Evolutionary conservation across 2,329 filamentous ascomycete genomes (phyloP), one percentile per base, ranked within the genome.

Genomic region (Calonectria pauciramosa): DNA sequence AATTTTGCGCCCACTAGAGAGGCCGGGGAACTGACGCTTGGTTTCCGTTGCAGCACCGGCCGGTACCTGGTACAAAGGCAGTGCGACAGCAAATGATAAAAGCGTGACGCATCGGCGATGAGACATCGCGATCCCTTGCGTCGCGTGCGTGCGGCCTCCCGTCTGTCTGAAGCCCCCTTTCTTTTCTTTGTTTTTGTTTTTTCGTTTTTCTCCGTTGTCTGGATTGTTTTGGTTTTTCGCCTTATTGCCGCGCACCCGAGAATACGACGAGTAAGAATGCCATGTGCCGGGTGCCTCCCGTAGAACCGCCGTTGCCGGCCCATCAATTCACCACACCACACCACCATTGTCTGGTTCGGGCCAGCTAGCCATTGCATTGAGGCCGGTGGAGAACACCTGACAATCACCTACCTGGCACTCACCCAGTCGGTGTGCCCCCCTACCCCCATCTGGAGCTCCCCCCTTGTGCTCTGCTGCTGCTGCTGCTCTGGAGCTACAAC

Each of bases 111-210:
- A 63, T 18, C 56, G 18, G 23, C 26, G 11, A 47, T 23, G n/a
- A 63, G 56, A 63, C 56, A 63, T 63, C 56, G n/a, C 56, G 56
- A 63, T 41, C 56, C 56, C 56, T 63, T 63, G 56, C 56, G 16
- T 63, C 8, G 34, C 23, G 18, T 20, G 56, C 23, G 30, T 63
- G 56, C 56, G 56, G 34, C 56, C 56, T 60, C 56, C 56, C 32
- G 56, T 41, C 56, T 60, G n/a, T 26, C 34, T n/a, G n/a, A n/a
- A 38, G 16, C 23, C 23, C 14, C 56, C 7, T 28, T 63, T 14
- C 23, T 18, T 41, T 38, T 32, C 11, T 41, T 41, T 41, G 26
- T 28, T 14, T 6, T 63, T 60, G 23, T 7, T 36, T 60, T 23
- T 59, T 11, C 14, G 30, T 32, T 11, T 59, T 23, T 36, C 14